Base-by-base conservation (phyloP, 306 rosid species). In the Delonix regia region DNA sequence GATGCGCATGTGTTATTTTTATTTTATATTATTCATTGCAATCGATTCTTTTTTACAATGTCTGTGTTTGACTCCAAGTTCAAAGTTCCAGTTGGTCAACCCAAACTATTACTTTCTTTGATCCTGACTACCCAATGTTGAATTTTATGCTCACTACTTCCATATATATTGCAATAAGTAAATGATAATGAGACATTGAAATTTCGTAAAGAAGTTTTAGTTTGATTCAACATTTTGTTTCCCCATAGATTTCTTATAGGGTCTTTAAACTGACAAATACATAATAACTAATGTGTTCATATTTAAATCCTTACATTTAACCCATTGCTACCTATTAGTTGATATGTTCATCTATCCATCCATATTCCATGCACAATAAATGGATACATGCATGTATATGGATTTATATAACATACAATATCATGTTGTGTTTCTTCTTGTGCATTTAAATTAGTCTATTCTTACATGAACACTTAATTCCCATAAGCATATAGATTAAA, bases 21-120 rank as follows among this genome's bases (percentile, higher is more conserved):
- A 34, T 11, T 56, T 76, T 66, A 22, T 30, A 6, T 7, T 52
- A 13, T 76, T 42, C 65, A 69, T 77, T 67, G 11, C 24, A 76
- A 49, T 66, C n/a, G 68, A 52, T 71, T 41, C 4, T 61, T 27
- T 79, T 47, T 78, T 74, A 63, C 24, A 21, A 36, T 9, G 27
- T 56, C 67, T 59, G 66, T 1, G 51, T 13, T 22, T 63, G 72
- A 82, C 82, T 81, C 71, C 89, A 94, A 97, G 77, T 90, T 97
- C n/a, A 86, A 84, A 64, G 80, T 88, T 82, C 97, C 98, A 45
- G 92, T 91, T 59, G 98, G 86, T 61, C 98, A 94, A 85, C 98
- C 98, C 5, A 94, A 92, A 77, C 74, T 90, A 82, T 85, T 91
- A 83, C 98, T 94, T 44, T 82, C 91, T 45, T 77, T 94, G 87